phyloP scores from a whole-genome alignment of 495 filamentous ascomycete genomes.

The Penicillium chermesinum region DNA sequence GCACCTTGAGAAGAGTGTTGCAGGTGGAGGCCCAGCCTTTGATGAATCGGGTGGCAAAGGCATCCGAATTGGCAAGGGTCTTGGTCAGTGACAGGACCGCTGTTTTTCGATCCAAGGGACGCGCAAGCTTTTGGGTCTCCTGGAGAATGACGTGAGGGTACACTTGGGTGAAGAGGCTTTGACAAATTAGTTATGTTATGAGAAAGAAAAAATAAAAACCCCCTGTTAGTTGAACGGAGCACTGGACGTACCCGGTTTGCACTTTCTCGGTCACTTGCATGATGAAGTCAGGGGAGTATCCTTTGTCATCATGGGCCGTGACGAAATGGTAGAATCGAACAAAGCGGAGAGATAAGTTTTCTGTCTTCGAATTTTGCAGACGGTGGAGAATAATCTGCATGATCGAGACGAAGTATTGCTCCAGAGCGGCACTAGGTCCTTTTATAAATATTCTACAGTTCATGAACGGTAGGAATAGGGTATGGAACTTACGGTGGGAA shows the following conservation, averaged over 20 bases:
- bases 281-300: slow-evolving; percentile 84
- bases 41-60: slow-evolving; percentile 63
- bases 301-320: slow-evolving; percentile 66
- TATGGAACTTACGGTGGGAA: slow-evolving; percentile 59
- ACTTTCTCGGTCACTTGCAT: slow-evolving; percentile 73
- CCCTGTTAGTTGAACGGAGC: not conserved
- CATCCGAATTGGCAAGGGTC: slow-evolving; percentile 73
- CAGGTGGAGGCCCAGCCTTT: slow-evolving; percentile 89
- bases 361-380: slow-evolving; percentile 71
- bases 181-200: slow-evolving; percentile 18
- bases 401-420: slow-evolving; percentile 74
- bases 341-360: slow-evolving; percentile 75
- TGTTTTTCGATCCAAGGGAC: slow-evolving; percentile 85
- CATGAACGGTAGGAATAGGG: not conserved
- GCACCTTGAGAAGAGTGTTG: slow-evolving; percentile 77
- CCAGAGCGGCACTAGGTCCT: slow-evolving; percentile 49
- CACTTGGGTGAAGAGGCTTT: slow-evolving; percentile 71
- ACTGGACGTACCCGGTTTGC: slow-evolving; percentile 57
- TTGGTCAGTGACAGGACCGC: slow-evolving; percentile 90
- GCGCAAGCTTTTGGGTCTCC: slow-evolving; percentile 77
- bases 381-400: slow-evolving; percentile 77
- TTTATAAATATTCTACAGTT: slow-evolving; percentile 14
- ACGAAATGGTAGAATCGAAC: slow-evolving; percentile 90
- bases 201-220: not conserved
- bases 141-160: slow-evolving; percentile 83